Percentiles rank a stretch among this genome's conserved stretches.
Evolutionary conservation across 2,329 filamentous ascomycete genomes (phyloP).

Genomic region (Colletotrichum godetiae): DNA sequence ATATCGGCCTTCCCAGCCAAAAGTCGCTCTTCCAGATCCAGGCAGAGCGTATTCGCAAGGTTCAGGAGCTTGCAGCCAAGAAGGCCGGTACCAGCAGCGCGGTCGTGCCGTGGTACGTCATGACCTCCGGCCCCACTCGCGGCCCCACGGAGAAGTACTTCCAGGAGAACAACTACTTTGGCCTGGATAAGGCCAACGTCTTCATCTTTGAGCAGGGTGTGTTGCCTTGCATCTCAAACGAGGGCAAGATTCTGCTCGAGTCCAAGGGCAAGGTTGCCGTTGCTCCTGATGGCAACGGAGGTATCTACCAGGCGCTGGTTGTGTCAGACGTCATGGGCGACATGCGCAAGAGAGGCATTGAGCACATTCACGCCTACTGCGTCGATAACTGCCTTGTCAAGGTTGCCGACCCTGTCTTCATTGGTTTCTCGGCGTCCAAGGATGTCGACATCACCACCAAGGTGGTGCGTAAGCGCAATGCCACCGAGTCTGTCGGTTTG

Average conservation of each 20-base stretch:
- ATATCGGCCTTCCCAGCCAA: constrained; percentile 91
- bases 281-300: constrained; percentile 96
- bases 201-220: constrained; percentile 97
- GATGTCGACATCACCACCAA: constrained; percentile 97
- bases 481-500: constrained; percentile 93
- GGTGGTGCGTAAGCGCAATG: constrained; percentile 98
- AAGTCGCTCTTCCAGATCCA: constrained; percentile 99
- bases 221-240: constrained; percentile 95
- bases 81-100: constrained; percentile 65
- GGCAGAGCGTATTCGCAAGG: constrained; percentile 89
- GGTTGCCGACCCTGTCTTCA: constrained; percentile 96
- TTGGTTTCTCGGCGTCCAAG: constrained; percentile 90
- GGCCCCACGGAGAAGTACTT: constrained; percentile 95
- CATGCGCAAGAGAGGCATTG: constrained; percentile 87
- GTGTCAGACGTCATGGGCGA: constrained; percentile 84
- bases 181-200: constrained; percentile 85
- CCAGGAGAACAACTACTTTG: constrained; percentile 89
- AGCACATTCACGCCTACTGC: constrained; percentile 98
- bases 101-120: constrained; percentile 96
- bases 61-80: constrained; percentile 83
- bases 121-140: constrained; percentile 96
- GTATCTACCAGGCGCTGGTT: constrained; percentile 92
- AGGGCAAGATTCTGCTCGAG: constrained; percentile 96
- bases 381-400: constrained; percentile 99
- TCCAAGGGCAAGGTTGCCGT: constrained; percentile 91